Evolutionary conservation across 2,329 filamentous ascomycete genomes (phyloP), one percentile per base, ranked within the genome.

Genomic region (Aspergillus alliaceus): DNA sequence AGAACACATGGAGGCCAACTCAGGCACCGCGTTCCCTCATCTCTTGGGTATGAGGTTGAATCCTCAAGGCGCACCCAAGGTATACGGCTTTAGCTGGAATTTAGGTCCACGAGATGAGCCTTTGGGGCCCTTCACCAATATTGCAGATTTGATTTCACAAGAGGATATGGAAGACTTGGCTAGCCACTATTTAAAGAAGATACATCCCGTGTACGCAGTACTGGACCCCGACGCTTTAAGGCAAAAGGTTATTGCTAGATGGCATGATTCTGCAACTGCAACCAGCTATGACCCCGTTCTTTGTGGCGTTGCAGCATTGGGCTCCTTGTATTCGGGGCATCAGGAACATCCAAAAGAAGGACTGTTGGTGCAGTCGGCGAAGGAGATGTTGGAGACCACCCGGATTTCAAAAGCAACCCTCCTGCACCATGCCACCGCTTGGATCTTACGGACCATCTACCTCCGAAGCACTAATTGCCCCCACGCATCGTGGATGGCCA

Each of bases 1-100:
- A 32, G 52, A 57, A 29, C 52, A 39, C n/a, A 57, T 84, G 8
- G 81, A 84, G 59, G 82, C 80, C 24, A 85, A 85, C 59, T 84
- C 82, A 0, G 82, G 81, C 0, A 79, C 83, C 0, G 81, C 82
- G 0, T 85, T 85, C 64, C 76, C 83, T 6, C 72, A 81, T 51
- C 74, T 77, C 22, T 68, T 85, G 31, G 83, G 80, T 0, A 71
- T 83, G 44, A 75, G 77, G 35, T 71, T 85, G 18, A 82, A 85
- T 63, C 79, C 82, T 0, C 77, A 76, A 8, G 78, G 78, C 60
- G 81, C 80, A 2, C 81, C 82, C 0, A 74, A 79, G 46, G 72
- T 84, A 47, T 79, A 82, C 58, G 76, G 81, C 0, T 84, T 85
- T 64, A 81, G 79, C 0, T 85, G 82, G 82, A 85, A 85, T 64